phyloP scores from a whole-genome alignment of 1,284 basidiomycete species.

The Cutaneotrichosporon cutaneum region DNA sequence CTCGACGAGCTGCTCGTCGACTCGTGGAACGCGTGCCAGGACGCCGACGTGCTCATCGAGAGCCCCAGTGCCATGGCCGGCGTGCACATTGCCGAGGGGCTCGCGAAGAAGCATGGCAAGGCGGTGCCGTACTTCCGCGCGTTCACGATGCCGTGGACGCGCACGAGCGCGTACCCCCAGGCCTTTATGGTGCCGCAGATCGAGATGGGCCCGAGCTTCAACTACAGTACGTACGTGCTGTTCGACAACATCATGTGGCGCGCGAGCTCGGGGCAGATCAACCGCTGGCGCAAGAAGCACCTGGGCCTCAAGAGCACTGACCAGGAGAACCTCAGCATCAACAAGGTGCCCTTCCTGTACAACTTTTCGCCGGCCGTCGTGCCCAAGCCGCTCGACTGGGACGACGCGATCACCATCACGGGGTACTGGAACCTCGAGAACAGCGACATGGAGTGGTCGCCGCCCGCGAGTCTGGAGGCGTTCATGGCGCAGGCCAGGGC shows the following conservation, averaged over 20 bases:
- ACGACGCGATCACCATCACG: conserved; percentile 60
- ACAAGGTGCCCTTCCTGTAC: conserved; percentile 84
- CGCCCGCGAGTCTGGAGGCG: conserved; percentile 58
- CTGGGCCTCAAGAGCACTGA: conserved; percentile 72
- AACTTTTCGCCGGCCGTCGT: conserved; percentile 86
- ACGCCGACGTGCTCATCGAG: conserved; percentile 88
- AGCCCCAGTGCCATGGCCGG: conserved; percentile 98
- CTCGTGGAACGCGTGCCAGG: conserved; percentile 93
- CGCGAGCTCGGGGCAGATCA: conserved; percentile 88
- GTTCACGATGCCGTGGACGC: conserved; percentile 69
- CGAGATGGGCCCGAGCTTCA: conserved; percentile 93
- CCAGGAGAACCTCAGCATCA: conserved; percentile 15
- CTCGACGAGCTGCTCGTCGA: conserved; percentile 90
- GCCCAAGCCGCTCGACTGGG: conserved; percentile 72
- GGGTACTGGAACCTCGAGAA: conserved; percentile 67
- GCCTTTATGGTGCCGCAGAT: conserved; percentile 95
- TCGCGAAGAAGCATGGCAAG: conserved; percentile 52
- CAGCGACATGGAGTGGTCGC: conserved; percentile 61
- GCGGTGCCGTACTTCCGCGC: conserved; percentile 87
- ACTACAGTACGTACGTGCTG: conserved; percentile 76
- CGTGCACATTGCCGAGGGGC: conserved; percentile 93
- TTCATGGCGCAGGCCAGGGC: conserved; percentile 62
- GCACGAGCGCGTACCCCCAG: conserved; percentile 85
- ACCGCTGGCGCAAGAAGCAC: conserved; percentile 81
- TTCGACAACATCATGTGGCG: conserved; percentile 99